phyloP scores from a whole-genome alignment of 139 green algal genomes.

The Coelastrella sp. region DNA sequence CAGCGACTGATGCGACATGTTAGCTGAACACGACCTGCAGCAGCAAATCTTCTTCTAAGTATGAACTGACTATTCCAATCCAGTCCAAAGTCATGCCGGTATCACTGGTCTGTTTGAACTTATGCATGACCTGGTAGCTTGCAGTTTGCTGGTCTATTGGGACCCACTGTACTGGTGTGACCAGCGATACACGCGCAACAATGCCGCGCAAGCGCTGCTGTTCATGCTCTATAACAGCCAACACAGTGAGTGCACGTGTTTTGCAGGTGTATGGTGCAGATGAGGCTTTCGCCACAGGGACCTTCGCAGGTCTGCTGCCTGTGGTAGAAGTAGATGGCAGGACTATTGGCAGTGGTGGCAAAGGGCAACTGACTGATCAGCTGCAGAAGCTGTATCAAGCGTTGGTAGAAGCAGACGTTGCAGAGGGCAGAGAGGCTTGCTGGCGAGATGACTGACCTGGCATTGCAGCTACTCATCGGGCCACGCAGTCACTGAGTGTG shows the following conservation, averaged over 20 bases:
- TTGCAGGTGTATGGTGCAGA: constrained; percentile 78
- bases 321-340: constrained; percentile 78
- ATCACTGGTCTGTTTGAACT: too few relatives aligned
- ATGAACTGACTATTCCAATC: too few relatives aligned
- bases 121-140: too few relatives aligned
- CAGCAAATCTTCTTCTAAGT: too few relatives aligned
- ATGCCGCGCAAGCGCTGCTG: background rate
- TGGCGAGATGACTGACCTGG: background rate
- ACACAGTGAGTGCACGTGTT: background rate
- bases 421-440: constrained; percentile 44
- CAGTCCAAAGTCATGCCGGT: too few relatives aligned
- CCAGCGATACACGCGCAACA: too few relatives aligned
- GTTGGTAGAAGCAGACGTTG: constrained; percentile 62
- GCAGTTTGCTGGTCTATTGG: too few relatives aligned
- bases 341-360: constrained; percentile 58
- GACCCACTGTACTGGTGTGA: too few relatives aligned
- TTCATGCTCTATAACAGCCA: background rate
- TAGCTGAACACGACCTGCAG: too few relatives aligned
- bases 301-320: constrained; percentile 79
- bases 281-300: constrained; percentile 87
- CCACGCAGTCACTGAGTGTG: too few relatives aligned
- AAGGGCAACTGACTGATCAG: constrained; percentile 61
- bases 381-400: constrained; percentile 71
- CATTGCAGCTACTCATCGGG: background rate
- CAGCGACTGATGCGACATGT: too few relatives aligned